Base-by-base conservation (phyloP, 2,329 filamentous ascomycete species). In the Fusarium compactum region DNA sequence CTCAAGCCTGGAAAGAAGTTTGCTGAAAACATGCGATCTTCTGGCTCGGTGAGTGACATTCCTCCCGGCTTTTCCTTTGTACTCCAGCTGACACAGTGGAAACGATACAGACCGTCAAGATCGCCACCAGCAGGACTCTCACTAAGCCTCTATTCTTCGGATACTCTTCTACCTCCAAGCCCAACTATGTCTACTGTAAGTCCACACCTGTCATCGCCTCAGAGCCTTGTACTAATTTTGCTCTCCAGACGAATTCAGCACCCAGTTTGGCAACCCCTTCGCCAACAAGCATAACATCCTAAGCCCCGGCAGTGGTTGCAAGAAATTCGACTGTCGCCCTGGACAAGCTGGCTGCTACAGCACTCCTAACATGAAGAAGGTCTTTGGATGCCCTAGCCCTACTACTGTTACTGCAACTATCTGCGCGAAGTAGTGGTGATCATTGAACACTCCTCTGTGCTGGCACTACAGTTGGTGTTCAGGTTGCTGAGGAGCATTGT, bases 251-350 rank as follows among this genome's bases (percentile, higher is more conserved):
- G 80, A 82, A 66, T 56, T 81, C 20, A 83, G 77, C 81, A 77
- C 79, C 32, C 62, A 81, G 70, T 82, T 50, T 27, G 82, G 82
- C 29, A 83, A 83, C 77, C 82, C 82, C 59, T 83, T 82, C 50
- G 78, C 77, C 40, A 60, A 64, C 58, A 65, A 73, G 53, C 79
- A 74, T 69, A 83, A 83, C 72, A 77, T 68, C 51, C 62, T 83
- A 60, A 78, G 67, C 46, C 77, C 82, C 4, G 80, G 80, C 22
- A 57, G 62, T 0, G 81, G 81, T 43, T 83, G 82, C 71, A 48
- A 79, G 69, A 15, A 65, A 7, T 83, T 83, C 62, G 74, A 83
- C 72, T 83, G 82, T 72, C 71, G 69, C 16, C 48, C 81, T 29
- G 74, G 74, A 68, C 67, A 82, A 16, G 70, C 77, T 4, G 58